These are phyloP conservation scores for Cylindrotheca fusiformis DNA, from an alignment of 108 stramenopile species.

Conservation along the genomic window DNA sequence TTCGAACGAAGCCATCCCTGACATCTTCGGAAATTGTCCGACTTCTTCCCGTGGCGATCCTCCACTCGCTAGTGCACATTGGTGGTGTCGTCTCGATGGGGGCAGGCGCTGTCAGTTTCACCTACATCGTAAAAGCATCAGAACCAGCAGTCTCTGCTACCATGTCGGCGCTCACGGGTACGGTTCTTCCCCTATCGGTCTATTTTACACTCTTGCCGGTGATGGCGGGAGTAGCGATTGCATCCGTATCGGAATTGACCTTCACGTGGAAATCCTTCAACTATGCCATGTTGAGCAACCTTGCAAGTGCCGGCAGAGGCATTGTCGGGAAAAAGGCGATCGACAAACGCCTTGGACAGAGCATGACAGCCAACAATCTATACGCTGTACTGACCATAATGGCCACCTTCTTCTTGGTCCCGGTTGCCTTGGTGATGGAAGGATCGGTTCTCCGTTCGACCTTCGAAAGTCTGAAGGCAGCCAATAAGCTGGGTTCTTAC, in stretches of 20 bases:
- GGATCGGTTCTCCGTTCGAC: constrained; percentile 36
- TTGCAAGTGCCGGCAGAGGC: constrained; percentile 53
- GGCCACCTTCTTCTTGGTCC: constrained; percentile 37
- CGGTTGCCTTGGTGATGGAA: constrained; percentile 51
- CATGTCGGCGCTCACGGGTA: constrained; percentile 40
- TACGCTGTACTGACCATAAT: constrained; percentile 71
- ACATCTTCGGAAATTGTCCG: constrained; percentile 18
- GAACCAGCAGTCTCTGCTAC: constrained; percentile 68
- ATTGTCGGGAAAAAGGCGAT: constrained; percentile 51
- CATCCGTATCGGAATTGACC: constrained; percentile 57
- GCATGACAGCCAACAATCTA: constrained; percentile 57
- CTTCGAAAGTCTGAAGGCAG: constrained; percentile 29
- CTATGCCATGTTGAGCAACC: constrained; percentile 64
- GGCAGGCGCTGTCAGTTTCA: constrained; percentile 76
- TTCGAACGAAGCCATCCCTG: constrained; percentile 35
- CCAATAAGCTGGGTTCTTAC: constrained; percentile 3
- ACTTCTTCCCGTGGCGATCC: constrained; percentile 44
- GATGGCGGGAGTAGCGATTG: constrained; percentile 63
- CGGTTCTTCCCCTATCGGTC: constrained; percentile 42
- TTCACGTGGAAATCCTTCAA: constrained; percentile 61
- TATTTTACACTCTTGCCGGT: constrained; percentile 59
- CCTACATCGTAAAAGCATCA: constrained; percentile 75
- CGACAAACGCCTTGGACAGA: constrained; percentile 46
- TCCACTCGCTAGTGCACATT: constrained; percentile 59
- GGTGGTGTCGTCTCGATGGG: constrained; percentile 61